Conservation (phyloP, 208 protist genomes). For the Zelonia costaricensis region DNA sequence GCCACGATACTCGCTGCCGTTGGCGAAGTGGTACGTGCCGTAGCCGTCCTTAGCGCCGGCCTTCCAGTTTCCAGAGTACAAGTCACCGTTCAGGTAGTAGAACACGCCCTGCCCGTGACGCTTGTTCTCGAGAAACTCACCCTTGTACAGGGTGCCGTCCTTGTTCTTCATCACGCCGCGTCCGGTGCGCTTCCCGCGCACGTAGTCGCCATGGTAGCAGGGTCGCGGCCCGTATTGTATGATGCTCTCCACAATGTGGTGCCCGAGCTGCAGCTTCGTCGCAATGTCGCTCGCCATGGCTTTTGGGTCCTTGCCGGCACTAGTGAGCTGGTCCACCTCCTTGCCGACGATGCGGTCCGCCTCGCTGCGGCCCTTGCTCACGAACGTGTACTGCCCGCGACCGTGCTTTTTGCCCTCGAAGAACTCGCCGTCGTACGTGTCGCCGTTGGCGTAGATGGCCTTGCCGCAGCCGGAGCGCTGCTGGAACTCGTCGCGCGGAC, state of each 20-base stretch:
- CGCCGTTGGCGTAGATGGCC: slow-evolving; percentile 80
- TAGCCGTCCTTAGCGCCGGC: slow-evolving; percentile 82
- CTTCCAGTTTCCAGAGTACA: slow-evolving; percentile 89
- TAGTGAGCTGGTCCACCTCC: slow-evolving; percentile 50
- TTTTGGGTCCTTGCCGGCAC: slow-evolving; percentile 30
- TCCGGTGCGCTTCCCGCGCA: slow-evolving; percentile 74
- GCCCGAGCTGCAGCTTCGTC: slow-evolving; percentile 58
- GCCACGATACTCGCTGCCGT: slow-evolving; percentile 83
- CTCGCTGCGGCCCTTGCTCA: slow-evolving; percentile 68
- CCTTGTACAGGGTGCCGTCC: slow-evolving; percentile 89
- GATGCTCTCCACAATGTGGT: slow-evolving; percentile 62
- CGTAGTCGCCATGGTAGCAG: slow-evolving; percentile 89
- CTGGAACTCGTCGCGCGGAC: slow-evolving; percentile 88
- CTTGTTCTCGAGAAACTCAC: slow-evolving; percentile 90
- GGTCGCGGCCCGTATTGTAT: slow-evolving; percentile 74
- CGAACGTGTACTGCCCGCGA: slow-evolving; percentile 75
- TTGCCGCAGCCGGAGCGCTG: slow-evolving; percentile 87
- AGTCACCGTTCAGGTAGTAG: slow-evolving; percentile 92
- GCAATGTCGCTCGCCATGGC: slow-evolving; percentile 34
- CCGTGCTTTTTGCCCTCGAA: slow-evolving; percentile 91
- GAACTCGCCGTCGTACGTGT: slow-evolving; percentile 90
- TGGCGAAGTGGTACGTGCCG: slow-evolving; percentile 88
- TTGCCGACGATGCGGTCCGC: slow-evolving; percentile 76
- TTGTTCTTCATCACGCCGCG: slow-evolving; percentile 91
- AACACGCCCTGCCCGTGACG: slow-evolving; percentile 89